These are phyloP conservation scores for Sclerotinia nivalis DNA, from an alignment of 2,329 filamentous ascomycete genomes.

Conservation along the genomic window DNA sequence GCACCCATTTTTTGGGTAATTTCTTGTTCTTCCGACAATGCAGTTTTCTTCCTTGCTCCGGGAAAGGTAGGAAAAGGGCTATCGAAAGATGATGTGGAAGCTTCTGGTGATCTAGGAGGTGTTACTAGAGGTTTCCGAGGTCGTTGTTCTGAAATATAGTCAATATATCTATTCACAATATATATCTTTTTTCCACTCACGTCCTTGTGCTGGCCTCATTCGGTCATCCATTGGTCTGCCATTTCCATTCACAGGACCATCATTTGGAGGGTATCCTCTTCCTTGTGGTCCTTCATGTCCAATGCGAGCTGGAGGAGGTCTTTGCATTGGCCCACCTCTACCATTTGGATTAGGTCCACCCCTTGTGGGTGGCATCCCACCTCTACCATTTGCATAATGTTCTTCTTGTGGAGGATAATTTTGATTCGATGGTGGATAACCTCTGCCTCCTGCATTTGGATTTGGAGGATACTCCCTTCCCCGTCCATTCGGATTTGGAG, in stretches of 20 bases:
- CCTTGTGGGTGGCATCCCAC: constrained; percentile 34
- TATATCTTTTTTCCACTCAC: constrained; percentile 22
- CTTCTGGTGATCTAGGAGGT: constrained; percentile 44
- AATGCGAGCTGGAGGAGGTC: constrained; percentile 34
- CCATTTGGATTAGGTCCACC: constrained; percentile 26
- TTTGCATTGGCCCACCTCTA: constrained; percentile 36
- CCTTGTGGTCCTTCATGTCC: constrained; percentile 35
- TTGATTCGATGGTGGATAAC: constrained; percentile 37
- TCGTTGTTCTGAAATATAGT: constrained; percentile 27
- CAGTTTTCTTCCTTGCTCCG: constrained; percentile 45
- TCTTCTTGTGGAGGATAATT: constrained; percentile 38
- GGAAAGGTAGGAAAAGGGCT: constrained; percentile 51
- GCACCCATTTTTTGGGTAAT: constrained; percentile 38
- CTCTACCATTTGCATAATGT: constrained; percentile 36
- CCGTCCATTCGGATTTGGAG: constrained; percentile 36
- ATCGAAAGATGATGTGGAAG: constrained; percentile 44
- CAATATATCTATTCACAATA: constrained; percentile 5
- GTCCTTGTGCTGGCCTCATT: constrained; percentile 26
- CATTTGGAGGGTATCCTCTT: constrained; percentile 34
- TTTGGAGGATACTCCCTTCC: constrained; percentile 29
- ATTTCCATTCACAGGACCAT: constrained; percentile 26
- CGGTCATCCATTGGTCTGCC: constrained; percentile 29
- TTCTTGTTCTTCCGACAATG: constrained; percentile 44
- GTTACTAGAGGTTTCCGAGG: constrained; percentile 37
- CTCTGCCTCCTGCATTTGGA: constrained; percentile 23